phyloP scores from a whole-genome alignment of 140 eudicot species.

The Flaveria floridana region DNA sequence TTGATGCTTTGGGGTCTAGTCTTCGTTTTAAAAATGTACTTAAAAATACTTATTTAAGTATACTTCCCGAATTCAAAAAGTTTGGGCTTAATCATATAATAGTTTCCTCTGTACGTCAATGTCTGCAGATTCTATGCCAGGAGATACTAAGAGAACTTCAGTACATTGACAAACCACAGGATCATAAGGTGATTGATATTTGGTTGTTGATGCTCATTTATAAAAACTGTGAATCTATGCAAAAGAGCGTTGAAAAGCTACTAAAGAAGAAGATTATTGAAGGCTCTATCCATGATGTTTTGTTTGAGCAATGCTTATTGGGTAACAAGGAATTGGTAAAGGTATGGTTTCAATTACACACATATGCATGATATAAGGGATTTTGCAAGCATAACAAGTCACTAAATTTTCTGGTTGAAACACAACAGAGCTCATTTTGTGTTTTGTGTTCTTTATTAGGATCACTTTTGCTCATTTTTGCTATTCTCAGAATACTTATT shows the following conservation, averaged over 20 bases:
- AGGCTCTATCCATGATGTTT: constrained; percentile 53
- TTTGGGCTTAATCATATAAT: constrained; percentile 16
- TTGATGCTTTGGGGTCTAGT: constrained; percentile 75
- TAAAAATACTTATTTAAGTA: constrained; percentile 22
- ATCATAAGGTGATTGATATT: constrained; percentile 78
- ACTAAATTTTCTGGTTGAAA: constrained; percentile 1
- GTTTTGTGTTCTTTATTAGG: constrained; percentile 43
- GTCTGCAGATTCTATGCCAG: constrained; percentile 64
- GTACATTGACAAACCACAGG: constrained; percentile 56
- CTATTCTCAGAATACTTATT: constrained; percentile 63
- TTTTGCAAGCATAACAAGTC: constrained; percentile 12
- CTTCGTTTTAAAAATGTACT: constrained; percentile 72
- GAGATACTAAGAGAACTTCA: constrained; percentile 78
- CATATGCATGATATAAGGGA: neutral
- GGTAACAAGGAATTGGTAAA: constrained; percentile 67
- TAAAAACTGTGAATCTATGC: constrained; percentile 72
- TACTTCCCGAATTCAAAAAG: neutral
- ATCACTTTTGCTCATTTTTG: constrained; percentile 58
- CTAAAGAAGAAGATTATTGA: constrained; percentile 68
- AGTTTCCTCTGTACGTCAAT: constrained; percentile 20
- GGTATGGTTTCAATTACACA: constrained; percentile 44
- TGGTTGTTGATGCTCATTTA: constrained; percentile 73
- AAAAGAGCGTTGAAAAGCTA: constrained; percentile 64
- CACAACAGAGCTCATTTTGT: constrained; percentile 15
- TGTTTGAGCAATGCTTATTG: constrained; percentile 75